phyloP scores from a whole-genome alignment of 2,329 filamentous ascomycete species.

The Cercospora sesami region DNA sequence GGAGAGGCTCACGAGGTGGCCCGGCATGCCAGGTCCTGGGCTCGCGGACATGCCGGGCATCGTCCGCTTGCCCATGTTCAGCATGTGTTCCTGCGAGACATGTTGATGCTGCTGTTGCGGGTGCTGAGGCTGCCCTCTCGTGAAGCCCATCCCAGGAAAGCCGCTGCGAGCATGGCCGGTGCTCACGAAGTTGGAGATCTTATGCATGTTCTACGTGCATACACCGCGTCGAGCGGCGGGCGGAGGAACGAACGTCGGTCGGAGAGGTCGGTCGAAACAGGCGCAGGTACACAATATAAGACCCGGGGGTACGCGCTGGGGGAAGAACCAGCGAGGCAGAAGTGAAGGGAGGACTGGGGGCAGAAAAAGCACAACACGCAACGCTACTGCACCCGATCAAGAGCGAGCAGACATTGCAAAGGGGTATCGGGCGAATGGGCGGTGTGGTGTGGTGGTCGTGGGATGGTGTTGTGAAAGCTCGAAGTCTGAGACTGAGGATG shows the following conservation, averaged over 20 bases:
- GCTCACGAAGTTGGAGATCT: conserved; percentile 61
- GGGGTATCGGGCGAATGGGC: conserved; percentile 9
- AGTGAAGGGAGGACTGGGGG: conserved; percentile 19
- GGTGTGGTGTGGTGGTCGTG: conserved; percentile 21
- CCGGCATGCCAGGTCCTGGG: conserved; percentile 64
- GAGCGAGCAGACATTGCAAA: conserved; percentile 27
- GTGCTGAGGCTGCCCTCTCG: conserved; percentile 58
- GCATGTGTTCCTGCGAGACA: conserved; percentile 19
- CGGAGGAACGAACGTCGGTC: conserved; percentile 17
- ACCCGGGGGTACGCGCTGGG: conserved; percentile 1
- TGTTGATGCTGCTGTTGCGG: conserved; percentile 30
- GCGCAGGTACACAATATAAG: conserved; percentile 11
- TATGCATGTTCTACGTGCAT: conserved; percentile 56
- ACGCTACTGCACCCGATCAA: conserved; percentile 26
- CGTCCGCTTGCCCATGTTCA: conserved; percentile 53
- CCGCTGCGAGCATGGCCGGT: conserved; percentile 66
- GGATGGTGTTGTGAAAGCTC: conserved; percentile 6
- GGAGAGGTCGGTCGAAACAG: conserved; percentile 9
- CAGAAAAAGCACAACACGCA: conserved; percentile 19
- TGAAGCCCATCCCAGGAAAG: conserved; percentile 62
- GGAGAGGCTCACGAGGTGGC: conserved; percentile 82
- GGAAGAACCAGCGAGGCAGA: conserved; percentile 8
- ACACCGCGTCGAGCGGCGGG: conserved; percentile 22
- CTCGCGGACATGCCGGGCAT: conserved; percentile 47
- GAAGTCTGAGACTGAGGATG: conserved; percentile 7